A percentile compares a stretch with the other conserved stretches of the same genome.
These are phyloP conservation scores for Blepharisma japonicum DNA, from an alignment of 73 alveolate species.

Conservation along the genomic window DNA sequence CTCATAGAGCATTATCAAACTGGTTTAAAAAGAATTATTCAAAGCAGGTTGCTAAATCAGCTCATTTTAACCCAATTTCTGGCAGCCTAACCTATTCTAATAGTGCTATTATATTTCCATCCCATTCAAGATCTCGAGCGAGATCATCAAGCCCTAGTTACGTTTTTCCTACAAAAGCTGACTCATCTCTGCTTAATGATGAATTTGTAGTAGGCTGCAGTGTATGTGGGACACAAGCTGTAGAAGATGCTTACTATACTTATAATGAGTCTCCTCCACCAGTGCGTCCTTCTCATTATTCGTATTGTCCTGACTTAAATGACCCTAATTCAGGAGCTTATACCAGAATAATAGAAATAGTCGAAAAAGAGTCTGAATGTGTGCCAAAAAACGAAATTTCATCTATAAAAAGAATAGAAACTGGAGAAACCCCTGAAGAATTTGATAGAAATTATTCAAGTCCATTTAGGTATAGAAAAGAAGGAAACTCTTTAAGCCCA, in stretches of 20 bases:
- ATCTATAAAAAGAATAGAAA: background rate
- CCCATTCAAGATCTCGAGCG: too few species aligned
- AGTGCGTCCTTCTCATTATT: background rate
- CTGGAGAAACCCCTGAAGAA: background rate
- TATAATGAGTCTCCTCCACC: background rate
- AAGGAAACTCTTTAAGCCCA: background rate
- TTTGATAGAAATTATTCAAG: background rate
- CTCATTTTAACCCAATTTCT: too few species aligned
- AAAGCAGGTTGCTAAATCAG: too few species aligned
- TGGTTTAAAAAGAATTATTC: too few species aligned
- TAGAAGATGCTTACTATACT: constrained; percentile 9
- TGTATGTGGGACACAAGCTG: constrained; percentile 11
- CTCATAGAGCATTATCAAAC: too few species aligned
- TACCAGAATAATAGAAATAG: background rate
- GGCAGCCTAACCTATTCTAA: too few species aligned
- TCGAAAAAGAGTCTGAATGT: background rate
- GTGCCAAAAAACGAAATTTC: background rate
- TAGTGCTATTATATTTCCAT: too few species aligned
- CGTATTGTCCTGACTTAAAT: background rate
- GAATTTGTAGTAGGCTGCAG: background rate
- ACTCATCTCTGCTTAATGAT: too few species aligned
- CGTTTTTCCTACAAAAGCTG: too few species aligned
- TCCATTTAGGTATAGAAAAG: background rate
- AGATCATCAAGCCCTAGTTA: too few species aligned
- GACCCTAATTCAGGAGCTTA: constrained; percentile 30